Conservation (phyloP, 768 basidiomycete species). For the Leccinum variicolor region DNA sequence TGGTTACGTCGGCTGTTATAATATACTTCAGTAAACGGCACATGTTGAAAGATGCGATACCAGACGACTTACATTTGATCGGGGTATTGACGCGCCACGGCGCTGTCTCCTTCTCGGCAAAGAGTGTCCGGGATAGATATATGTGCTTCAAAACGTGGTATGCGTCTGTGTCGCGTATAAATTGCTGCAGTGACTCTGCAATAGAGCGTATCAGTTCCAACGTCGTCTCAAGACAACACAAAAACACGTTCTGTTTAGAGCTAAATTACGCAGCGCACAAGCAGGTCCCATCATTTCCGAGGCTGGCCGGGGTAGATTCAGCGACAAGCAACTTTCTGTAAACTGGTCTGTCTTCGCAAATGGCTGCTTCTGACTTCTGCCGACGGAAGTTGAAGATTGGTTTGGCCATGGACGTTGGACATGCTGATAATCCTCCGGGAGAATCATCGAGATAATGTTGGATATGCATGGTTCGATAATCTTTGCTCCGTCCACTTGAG, state of each 20-base stretch:
- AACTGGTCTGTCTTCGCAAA: background rate
- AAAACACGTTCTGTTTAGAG: conserved; percentile 9
- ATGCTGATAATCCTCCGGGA: background rate
- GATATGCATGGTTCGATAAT: background rate
- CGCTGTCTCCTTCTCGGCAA: background rate
- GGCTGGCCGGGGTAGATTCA: background rate
- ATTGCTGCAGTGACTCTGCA: background rate
- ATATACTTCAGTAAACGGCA: too few relatives aligned
- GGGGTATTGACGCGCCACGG: background rate
- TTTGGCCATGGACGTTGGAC: background rate
- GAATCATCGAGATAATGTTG: background rate
- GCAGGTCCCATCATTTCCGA: conserved; percentile 24
- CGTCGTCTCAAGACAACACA: background rate
- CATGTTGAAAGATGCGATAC: background rate
- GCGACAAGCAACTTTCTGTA: background rate
- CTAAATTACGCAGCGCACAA: conserved; percentile 21
- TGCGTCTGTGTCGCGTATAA: background rate
- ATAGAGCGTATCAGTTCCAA: background rate
- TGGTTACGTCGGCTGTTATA: conserved; percentile 11
- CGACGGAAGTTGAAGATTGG: background rate
- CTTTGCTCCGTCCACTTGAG: background rate
- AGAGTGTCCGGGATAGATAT: background rate
- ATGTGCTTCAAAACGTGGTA: background rate
- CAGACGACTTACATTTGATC: background rate
- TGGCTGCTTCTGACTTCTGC: background rate